These are phyloP conservation scores for Stachybotrys chartarum DNA, from an alignment of 2,329 filamentous ascomycete species.

Conservation along the genomic window DNA sequence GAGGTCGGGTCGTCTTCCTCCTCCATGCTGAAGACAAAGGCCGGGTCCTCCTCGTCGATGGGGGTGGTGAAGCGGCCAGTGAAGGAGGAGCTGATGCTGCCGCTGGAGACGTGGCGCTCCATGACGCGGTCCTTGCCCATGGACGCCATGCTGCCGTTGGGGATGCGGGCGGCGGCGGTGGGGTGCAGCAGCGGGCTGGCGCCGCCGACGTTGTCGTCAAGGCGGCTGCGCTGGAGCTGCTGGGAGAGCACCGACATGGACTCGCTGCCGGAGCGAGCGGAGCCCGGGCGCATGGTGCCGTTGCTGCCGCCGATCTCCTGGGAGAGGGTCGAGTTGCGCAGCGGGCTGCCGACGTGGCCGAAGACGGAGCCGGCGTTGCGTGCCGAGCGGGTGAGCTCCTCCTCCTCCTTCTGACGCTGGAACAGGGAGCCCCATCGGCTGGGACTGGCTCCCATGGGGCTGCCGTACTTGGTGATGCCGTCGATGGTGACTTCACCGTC, in stretches of 20 bases:
- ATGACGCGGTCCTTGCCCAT: constrained; percentile 35
- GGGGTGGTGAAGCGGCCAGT: constrained; percentile 55
- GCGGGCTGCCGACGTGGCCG: constrained; percentile 58
- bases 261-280: constrained; percentile 36
- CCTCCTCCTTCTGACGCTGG: constrained; percentile 53
- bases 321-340: constrained; percentile 56
- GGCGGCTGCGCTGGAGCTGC: constrained; percentile 53
- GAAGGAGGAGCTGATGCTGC: constrained; percentile 46
- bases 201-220: constrained; percentile 38
- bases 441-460: constrained; percentile 50
- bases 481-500: constrained; percentile 44
- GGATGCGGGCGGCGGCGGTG: constrained; percentile 31
- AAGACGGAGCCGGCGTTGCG: constrained; percentile 44
- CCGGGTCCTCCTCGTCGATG: constrained; percentile 57
- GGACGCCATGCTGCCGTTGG: constrained; percentile 28
- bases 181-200: constrained; percentile 46
- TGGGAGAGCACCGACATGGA: constrained; percentile 53
- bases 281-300: constrained; percentile 30
- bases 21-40: constrained; percentile 61
- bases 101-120: constrained; percentile 54
- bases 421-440: constrained; percentile 56
- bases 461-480: constrained; percentile 51
- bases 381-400: constrained; percentile 33
- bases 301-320: constrained; percentile 39
- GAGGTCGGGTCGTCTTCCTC: constrained; percentile 48